phyloP scores from a whole-genome alignment of 805 yeast genomes.

The Yarrowia phangngaensis region DNA sequence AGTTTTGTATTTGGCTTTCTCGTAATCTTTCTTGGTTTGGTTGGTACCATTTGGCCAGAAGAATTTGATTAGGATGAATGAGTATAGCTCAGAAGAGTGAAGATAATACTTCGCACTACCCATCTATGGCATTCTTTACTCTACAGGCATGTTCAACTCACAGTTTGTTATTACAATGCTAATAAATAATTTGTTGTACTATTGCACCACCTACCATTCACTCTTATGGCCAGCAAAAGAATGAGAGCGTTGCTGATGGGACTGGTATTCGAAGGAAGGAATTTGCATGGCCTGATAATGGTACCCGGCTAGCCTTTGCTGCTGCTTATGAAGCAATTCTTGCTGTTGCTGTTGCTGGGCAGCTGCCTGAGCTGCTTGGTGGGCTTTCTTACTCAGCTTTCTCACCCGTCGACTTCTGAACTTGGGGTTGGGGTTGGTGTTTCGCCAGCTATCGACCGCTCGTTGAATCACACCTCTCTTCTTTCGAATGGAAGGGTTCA shows the following conservation, averaged over 20 bases:
- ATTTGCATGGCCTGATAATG: background rate
- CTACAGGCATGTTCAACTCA: too few species aligned
- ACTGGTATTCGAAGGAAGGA: background rate
- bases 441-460: conserved; percentile 53
- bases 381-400: conserved; percentile 7
- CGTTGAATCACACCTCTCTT: conserved; percentile 50
- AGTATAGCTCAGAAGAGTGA: too few species aligned
- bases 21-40: too few species aligned
- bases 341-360: conserved; percentile 16
- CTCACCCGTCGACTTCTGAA: conserved; percentile 46
- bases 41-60: too few species aligned
- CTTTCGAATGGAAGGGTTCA: conserved; percentile 45
- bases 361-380: conserved; percentile 14
- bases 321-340: conserved; percentile 21
- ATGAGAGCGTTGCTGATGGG: background rate
- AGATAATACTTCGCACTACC: too few species aligned
- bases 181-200: background rate
- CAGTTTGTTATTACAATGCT: background rate
- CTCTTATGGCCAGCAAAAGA: background rate
- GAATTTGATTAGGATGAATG: too few species aligned
- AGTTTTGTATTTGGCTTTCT: too few species aligned
- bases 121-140: too few species aligned
- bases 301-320: conserved; percentile 1
- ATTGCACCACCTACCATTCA: background rate
- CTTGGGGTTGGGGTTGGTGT: conserved; percentile 44